phyloP scores from a whole-genome alignment of 2,329 filamentous ascomycete species.

The Aspergillus sergii region DNA sequence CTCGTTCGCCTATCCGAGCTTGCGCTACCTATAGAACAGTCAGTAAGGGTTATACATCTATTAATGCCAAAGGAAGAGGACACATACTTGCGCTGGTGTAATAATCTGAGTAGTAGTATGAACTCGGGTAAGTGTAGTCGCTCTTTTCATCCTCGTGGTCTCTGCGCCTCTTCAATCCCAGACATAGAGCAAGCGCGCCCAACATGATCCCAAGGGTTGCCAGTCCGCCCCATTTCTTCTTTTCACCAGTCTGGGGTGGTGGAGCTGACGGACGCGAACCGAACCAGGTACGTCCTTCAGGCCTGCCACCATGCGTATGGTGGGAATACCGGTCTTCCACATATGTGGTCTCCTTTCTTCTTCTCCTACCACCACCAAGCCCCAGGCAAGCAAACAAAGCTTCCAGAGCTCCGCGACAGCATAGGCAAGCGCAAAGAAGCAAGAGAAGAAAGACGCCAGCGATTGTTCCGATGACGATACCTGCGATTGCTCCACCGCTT shows the following conservation, averaged over 20 bases:
- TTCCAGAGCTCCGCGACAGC: slow-evolving; percentile 45
- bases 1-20: slow-evolving; percentile 46
- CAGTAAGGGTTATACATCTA: slow-evolving; percentile 6
- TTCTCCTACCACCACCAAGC: slow-evolving; percentile 35
- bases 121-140: slow-evolving; percentile 41
- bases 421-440: slow-evolving; percentile 48
- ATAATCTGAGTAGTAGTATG: slow-evolving; percentile 45
- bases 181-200: slow-evolving; percentile 47
- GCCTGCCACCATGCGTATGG: slow-evolving; percentile 32
- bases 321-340: slow-evolving; percentile 43
- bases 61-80: slow-evolving; percentile 10
- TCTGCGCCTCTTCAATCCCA: slow-evolving; percentile 48
- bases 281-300: slow-evolving; percentile 44
- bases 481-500: slow-evolving; percentile 54
- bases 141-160: slow-evolving; percentile 44
- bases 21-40: slow-evolving; percentile 42
- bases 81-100: slow-evolving; percentile 47
- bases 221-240: slow-evolving; percentile 42
- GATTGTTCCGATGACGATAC: slow-evolving; percentile 54
- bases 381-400: slow-evolving; percentile 47
- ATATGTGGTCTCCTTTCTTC: slow-evolving; percentile 41
- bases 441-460: slow-evolving; percentile 48
- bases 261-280: slow-evolving; percentile 38
- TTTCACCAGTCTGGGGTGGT: slow-evolving; percentile 35
- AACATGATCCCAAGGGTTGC: slow-evolving; percentile 47